A percentile compares a stretch with the other conserved stretches of the same genome.
These are phyloP conservation scores for Pharus latifolius DNA, from an alignment of 176 grass and related monocot genomes.

Conservation along the genomic window DNA sequence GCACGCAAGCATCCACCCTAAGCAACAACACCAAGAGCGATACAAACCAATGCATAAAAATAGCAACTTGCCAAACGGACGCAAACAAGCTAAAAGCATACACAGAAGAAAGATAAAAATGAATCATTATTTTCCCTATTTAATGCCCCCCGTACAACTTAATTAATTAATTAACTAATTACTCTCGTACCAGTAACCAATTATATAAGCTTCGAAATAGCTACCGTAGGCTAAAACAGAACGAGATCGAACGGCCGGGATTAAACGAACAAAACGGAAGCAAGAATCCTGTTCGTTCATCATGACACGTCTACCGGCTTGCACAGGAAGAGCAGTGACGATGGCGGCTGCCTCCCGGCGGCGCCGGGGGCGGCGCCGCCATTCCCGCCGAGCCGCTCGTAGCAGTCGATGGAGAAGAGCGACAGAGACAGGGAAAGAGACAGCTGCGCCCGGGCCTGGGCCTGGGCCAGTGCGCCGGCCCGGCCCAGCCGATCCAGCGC, in stretches of 20 bases:
- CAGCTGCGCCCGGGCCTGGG: slow-evolving; percentile 30
- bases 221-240: too few relatives aligned
- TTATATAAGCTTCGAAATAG: neutral
- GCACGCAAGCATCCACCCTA: slow-evolving; percentile 29
- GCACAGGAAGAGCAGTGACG: slow-evolving; percentile 81
- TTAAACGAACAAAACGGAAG: neutral
- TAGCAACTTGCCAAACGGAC: slow-evolving; percentile 31
- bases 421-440: slow-evolving; percentile 89
- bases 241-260: neutral
- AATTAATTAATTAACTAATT: neutral
- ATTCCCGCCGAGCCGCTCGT: slow-evolving; percentile 65
- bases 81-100: slow-evolving; percentile 22
- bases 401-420: slow-evolving; percentile 99
- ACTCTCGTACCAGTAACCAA: neutral
- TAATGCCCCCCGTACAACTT: slow-evolving; percentile 23
- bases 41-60: slow-evolving; percentile 28
- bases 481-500: slow-evolving; percentile 57
- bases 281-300: neutral
- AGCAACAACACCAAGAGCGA: slow-evolving; percentile 34
- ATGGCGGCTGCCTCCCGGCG: slow-evolving; percentile 27
- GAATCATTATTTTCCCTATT: slow-evolving; percentile 22
- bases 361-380: neutral
- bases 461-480: neutral
- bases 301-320: slow-evolving; percentile 87
- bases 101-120: slow-evolving; percentile 2